Base-by-base conservation (phyloP, 257 asterid genomes). In the Nicotiana noctiflora region DNA sequence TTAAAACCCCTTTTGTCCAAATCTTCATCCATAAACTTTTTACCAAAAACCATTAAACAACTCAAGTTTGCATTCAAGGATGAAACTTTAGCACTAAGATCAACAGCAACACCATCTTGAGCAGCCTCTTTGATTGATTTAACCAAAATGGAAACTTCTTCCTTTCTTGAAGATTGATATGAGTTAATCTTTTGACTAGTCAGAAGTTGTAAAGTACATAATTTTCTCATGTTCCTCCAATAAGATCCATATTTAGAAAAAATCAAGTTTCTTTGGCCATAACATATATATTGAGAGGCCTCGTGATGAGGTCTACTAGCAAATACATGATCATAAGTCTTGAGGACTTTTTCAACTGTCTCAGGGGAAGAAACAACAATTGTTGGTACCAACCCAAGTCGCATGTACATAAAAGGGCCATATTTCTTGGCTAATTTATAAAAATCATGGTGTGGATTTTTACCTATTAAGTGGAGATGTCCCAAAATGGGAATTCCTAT, bases 41-140 rank as follows among this genome's bases (percentile, higher is more conserved):
- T 84, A 4, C 87, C 87, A 75, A 81, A 81, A 31, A 85, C 65
- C 84, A 81, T 85, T 61, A 40, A 1, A 27, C 84, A 85, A 72
- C 81, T 81, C 83, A 85, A 80, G 51, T 85, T 49, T 0, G 82
- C 75, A n/a, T 75, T 77, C 61, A 83, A 19, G 1, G 84, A 76
- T 4, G 84, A 66, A 21, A 80, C 67, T 3, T 29, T 74, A 3
- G 79, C 60, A 13, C 84, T 85, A 34, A 83, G 64, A 75, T 85
- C 84, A 75, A 82, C 79, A 31, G 14, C 37, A 17, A 31, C 60
- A 3, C 63, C 67, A 23, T 80, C 65, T 0, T n/a, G 32, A 18
- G 79, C 65, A 0, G 67, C 79, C 51, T 23, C n/a, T 80, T 80
- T 83, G 5, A 85, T 51, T 17, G 83, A 70, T 52, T 85, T 25